Evolutionary conservation across 495 filamentous ascomycete species (phyloP), one percentile per base, ranked within the genome.

Genomic region (Hypoxylon crocopeplum): DNA sequence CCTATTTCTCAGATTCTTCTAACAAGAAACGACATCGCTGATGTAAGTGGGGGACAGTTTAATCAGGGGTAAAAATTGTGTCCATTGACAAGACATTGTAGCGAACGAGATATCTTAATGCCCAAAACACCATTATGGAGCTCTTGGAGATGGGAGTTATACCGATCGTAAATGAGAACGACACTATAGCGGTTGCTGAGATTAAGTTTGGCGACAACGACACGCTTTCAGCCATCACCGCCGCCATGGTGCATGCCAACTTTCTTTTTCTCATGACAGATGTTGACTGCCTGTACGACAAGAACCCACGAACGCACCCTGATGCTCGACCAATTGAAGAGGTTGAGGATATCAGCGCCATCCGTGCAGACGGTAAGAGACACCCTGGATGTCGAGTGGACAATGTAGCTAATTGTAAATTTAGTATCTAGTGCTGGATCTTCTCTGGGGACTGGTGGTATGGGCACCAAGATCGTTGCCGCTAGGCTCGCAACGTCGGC

Each of bases 141-240:
- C 80, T 98, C 16, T 79, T 98, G 27, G 85, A 90, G 55, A 97
- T 97, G 94, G 91, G 91, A 0, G 93, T 97, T 10, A 94, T 98
- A 56, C 95, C 94, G 2, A 97, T 98, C 59, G 94, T 98, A 54
- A 98, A 98, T 64, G 94, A 98, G 73, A 98, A 98, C 72, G 94
- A 98, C 72, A 98, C 95, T 5, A 75, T 98, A 37, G 90, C 93
- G 34, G 94, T 98, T 67, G 88, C 93, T 38, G 94, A 98, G 84
- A 98, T 98, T 71, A 98, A 98, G 82, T 98, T 98, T 67, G 94
- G 94, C 57, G 94, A 98, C 77, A 98, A 98, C 64, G 94, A 98
- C 75, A 98, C 94, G 11, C 77, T 98, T 22, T 95, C 91, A 25
- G 94, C 95, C 33, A 96, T 98, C 62, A 97, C 94, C 1, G 93